Evolutionary conservation across 2,329 filamentous ascomycete species (phyloP), one percentile per base, ranked within the genome.

Genomic region (Cladophialophora chaetospira): DNA sequence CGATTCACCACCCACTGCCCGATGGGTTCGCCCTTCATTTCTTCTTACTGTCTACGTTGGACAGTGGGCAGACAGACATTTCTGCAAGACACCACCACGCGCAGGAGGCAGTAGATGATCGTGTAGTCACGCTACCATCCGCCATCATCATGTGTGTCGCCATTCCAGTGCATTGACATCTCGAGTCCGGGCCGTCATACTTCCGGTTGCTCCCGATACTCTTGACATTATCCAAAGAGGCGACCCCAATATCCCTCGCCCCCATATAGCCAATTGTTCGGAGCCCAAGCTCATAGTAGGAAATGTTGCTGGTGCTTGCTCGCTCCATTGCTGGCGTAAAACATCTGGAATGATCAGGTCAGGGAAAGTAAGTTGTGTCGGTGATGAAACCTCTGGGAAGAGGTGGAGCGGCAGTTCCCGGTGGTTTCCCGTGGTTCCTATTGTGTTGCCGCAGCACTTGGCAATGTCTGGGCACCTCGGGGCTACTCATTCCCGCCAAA

Each of bases 1-100:
- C 79, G 75, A 28, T 73, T 71, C 77, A 79, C 79, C 21, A 75
- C 69, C 75, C 77, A 80, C 63, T 80, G 75, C 1, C 77, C 78
- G 29, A 80, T 77, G 29, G 75, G 68, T 19, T 70, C 69, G 6
- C 77, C 77, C 1, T 72, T 72, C 17, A 71, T 60, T 5, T 72
- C 72, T 46, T 70, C 68, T 2, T 63, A 56, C 74, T 76, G 51
- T 33, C 50, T 55, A 15, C 19, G 38, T 1, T 21, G 15, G 25
- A 8, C n/a, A n/a, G 23, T 31, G 43, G 25, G 33, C 26, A n/a
- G n/a, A n/a, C n/a, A n/a, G n/a, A n/a, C n/a, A n/a, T n/a, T n/a
- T n/a, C n/a, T n/a, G n/a, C n/a, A n/a, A n/a, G n/a, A n/a, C n/a
- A n/a, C n/a, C n/a, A n/a, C n/a, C n/a, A n/a, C n/a, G n/a, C n/a